Evolutionary conservation across 106 monocot genomes (phyloP).

Genomic region (Allium cepa): DNA sequence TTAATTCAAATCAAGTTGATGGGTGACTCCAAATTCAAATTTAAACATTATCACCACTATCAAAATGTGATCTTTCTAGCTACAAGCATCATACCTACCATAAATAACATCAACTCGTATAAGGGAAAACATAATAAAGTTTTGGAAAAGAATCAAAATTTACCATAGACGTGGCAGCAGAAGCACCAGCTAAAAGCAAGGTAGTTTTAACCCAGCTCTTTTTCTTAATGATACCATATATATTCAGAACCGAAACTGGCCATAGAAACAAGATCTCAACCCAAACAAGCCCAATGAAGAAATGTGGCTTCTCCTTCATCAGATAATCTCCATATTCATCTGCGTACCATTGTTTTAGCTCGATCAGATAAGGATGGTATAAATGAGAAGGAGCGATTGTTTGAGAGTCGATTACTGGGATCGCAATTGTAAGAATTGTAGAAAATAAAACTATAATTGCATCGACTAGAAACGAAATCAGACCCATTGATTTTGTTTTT

Average conservation of each 20-base stretch:
- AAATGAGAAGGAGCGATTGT: conserved; percentile 20
- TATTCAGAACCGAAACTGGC: conserved; percentile 41
- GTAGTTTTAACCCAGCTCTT: conserved; percentile 40
- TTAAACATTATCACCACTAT: not conserved
- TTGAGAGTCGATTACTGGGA: conserved; percentile 46
- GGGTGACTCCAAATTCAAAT: not conserved
- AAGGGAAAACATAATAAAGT: not conserved
- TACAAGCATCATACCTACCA: not conserved
- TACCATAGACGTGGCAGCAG: conserved; percentile 52
- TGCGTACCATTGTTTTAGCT: conserved; percentile 37
- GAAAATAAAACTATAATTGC: conserved; percentile 31
- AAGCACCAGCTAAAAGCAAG: conserved; percentile 29
- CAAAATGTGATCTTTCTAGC: not conserved
- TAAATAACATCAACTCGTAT: too few species aligned
- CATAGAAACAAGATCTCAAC: conserved; percentile 40
- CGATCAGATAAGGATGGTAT: conserved; percentile 24
- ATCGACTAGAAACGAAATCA: conserved; percentile 23
- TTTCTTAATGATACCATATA: conserved; percentile 32
- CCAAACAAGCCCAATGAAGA: conserved; percentile 46
- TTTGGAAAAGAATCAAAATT: not conserved
- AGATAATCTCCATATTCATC: conserved; percentile 50
- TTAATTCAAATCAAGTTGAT: not conserved
- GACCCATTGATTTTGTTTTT: conserved; percentile 17
- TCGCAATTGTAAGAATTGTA: conserved; percentile 20
- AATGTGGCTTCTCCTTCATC: conserved; percentile 30